Base-by-base conservation (phyloP, 441 rosid species). In the Gossypium davidsonii region DNA sequence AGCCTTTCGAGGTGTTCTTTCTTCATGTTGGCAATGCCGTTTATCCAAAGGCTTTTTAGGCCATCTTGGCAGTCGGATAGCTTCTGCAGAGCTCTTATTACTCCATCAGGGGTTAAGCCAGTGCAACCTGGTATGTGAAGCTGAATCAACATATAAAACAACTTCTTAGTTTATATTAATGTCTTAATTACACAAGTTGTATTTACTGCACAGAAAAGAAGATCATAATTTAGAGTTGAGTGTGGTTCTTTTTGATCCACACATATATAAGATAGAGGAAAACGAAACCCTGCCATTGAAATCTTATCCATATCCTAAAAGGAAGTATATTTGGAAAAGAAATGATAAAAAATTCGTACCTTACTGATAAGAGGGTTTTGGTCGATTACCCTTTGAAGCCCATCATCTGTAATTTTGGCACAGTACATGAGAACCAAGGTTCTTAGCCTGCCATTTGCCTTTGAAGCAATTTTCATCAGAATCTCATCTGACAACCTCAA, bases 21-120 rank as follows among this genome's bases (percentile, higher is more conserved):
- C 55, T 73, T 74, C 25, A 88, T 80, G 73, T 82, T 78, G 58
- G 67, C 74, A 62, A 88, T 79, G 14, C 92, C 91, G 52, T 80
- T 71, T 74, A 90, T 74, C 67, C 77, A 80, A 28, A 90, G 77
- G 37, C 70, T 68, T 77, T 79, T 74, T 6, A 82, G 28, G 48
- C 74, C 71, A 65, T 64, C 79, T 39, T 75, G 68, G 26, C 78
- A 52, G 66, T 76, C 79, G n/a, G 85, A 73, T 20, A 92, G 79
- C 58, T 53, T 78, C 79, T 83, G 75, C 77, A 89, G 87, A 48
- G 87, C 87, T 63, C 60, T 77, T 23, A 88, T 82, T 58, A 92
- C 79, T 79, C 97, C 99, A 44, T 90, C 84, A 4, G 93, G 94
- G 20, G 90, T 88, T 49, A 92, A 78, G 74, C 85, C 79, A 2